Conservation (phyloP, 148 eudicot species). For the Camellia lanceoleosa region DNA sequence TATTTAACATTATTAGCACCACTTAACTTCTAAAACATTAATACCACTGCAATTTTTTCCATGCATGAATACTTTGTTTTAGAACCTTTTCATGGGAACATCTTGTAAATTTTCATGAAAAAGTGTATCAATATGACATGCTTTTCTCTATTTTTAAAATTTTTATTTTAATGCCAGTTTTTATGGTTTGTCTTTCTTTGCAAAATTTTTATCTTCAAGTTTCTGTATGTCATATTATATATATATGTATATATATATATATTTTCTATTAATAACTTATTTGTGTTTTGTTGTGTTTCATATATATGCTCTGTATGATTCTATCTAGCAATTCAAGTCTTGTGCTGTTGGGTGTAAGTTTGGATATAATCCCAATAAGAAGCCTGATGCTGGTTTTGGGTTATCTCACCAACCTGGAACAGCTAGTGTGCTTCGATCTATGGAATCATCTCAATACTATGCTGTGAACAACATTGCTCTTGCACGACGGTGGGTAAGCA, state of each 20-base stretch:
- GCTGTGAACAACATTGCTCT: slow-evolving; percentile 62
- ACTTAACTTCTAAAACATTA: background rate
- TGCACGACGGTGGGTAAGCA: slow-evolving; percentile 99
- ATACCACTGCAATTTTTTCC: background rate
- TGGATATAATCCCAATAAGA: slow-evolving; percentile 37
- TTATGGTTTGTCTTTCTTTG: no score
- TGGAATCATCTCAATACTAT: slow-evolving; percentile 93
- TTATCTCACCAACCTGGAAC: slow-evolving; percentile 48
- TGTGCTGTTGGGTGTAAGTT: slow-evolving; percentile 90
- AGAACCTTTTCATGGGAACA: background rate
- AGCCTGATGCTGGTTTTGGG: slow-evolving; percentile 81
- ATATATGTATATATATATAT: background rate
- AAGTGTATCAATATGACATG: no score
- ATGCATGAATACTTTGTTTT: background rate
- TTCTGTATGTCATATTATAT: no score
- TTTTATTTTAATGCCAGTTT: background rate
- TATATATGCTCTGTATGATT: background rate
- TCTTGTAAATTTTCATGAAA: background rate
- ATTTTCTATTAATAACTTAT: background rate
- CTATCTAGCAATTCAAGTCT: slow-evolving; percentile 59
- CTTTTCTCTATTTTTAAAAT: background rate
- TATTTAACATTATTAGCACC: background rate
- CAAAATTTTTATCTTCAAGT: no score
- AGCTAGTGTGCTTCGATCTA: slow-evolving; percentile 67
- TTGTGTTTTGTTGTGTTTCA: background rate